These are phyloP conservation scores for Hanseniaspora meyeri DNA, from an alignment of 805 yeast species.

Conservation along the genomic window DNA sequence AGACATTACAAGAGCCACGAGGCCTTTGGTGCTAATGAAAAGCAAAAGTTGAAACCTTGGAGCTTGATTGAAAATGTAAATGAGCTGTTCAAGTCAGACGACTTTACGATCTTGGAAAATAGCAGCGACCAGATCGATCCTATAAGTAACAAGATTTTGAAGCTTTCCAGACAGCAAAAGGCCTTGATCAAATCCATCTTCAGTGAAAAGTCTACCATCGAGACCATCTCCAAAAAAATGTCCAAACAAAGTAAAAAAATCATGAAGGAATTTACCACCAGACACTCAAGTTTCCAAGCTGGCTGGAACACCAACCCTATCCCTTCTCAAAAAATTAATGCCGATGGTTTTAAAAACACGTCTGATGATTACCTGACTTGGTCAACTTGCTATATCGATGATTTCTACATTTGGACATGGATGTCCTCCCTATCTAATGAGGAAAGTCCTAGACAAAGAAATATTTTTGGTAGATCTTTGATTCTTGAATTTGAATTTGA, in stretches of 20 bases:
- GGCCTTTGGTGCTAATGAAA: constrained; percentile 26
- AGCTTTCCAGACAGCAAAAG: constrained; percentile 11
- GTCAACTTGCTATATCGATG: constrained; percentile 61
- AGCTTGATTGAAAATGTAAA: constrained; percentile 51
- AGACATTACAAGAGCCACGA: constrained; percentile 36
- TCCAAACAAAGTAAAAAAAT: constrained; percentile 62
- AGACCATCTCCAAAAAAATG: constrained; percentile 48
- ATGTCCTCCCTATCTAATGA: constrained; percentile 63
- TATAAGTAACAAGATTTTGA: background rate
- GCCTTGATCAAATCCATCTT: constrained; percentile 55
- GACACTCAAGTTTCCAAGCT: constrained; percentile 30
- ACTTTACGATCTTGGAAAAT: constrained; percentile 13
- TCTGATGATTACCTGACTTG: constrained; percentile 28
- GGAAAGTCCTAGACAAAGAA: constrained; percentile 51
- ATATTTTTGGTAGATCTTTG: constrained; percentile 66
- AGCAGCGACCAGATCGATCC: constrained; percentile 5
- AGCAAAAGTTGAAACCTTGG: constrained; percentile 30
- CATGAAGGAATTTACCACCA: constrained; percentile 31
- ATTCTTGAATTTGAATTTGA: constrained; percentile 71
- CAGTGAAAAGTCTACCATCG: constrained; percentile 33
- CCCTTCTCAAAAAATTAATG: constrained; percentile 17
- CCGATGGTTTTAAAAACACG: constrained; percentile 19
- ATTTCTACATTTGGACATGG: constrained; percentile 89
- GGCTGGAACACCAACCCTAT: constrained; percentile 30
- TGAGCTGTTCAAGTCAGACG: constrained; percentile 37